Base-by-base conservation (phyloP, 331 rosid species). In the Cydonia oblonga region DNA sequence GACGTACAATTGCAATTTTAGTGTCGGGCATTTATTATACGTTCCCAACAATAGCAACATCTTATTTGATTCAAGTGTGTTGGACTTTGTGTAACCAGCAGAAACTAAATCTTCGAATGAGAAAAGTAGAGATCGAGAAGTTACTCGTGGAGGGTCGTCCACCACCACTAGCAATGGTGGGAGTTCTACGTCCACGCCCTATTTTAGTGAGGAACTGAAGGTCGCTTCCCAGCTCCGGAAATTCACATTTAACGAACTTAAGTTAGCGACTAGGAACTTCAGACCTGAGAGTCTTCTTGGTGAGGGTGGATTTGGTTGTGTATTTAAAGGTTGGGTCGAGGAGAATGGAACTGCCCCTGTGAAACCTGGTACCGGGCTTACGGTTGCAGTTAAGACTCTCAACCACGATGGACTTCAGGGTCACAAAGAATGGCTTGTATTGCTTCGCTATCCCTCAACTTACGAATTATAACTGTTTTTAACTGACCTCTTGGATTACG, bases 391-490 rank as follows among this genome's bases (percentile, higher is more conserved):
- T 77, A 90, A 90, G 87, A 90, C 90, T 70, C 96, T 90, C 69
- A 90, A 90, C 75, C 97, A 90, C 60, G 97, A 88, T 78, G 98
- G 98, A 68, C 87, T 90, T 79, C 98, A 93, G 84, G 98, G 98
- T 82, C 98, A 93, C 78, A 93, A 90, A 80, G 98, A 92, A 83
- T 92, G 98, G 98, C 96, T 92, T 86, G 98, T 92, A 92, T 49
- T 80, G 81, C 76, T 76, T 76, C 73, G 9, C 40, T 65, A 46
- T 66, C 68, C 75, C 33, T 68, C 26, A 51, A 19, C 30, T 25
- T 6, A 19, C 54, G 20, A 49, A 49, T 49, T 38, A 9, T n/a
- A 10, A 32, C 38, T 3, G 22, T 64, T 30, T 64, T 33, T 32
- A 4, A 32, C 11, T 19, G 26, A 33, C 25, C 9, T 10, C 49